Evolutionary conservation across 768 basidiomycete genomes (phyloP).

Genomic region (Mrakia frigida): DNA sequence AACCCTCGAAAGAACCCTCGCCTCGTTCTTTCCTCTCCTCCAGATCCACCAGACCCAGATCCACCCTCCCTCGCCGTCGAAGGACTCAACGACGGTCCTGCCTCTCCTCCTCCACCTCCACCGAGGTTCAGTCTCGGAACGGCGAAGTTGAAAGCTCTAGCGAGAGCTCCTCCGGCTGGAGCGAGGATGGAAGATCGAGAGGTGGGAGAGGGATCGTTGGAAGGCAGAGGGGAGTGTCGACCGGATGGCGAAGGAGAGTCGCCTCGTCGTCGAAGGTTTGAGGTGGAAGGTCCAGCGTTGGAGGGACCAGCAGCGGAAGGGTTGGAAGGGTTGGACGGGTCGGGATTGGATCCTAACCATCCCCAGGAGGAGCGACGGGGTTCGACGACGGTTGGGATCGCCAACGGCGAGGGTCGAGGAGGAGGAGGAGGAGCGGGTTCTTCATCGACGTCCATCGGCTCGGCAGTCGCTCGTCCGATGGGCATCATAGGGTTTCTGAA

Average conservation of each 20-base stretch:
- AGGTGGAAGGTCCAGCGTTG: too few species aligned
- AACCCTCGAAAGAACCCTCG: conserved; percentile 11
- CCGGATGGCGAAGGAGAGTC: neutral
- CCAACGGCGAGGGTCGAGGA: neutral
- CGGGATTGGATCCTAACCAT: neutral
- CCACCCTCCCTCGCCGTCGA: neutral
- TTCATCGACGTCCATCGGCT: conserved; percentile 26
- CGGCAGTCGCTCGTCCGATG: neutral
- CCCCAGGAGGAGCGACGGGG: neutral
- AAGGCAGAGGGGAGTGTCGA: neutral
- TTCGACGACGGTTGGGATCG: neutral
- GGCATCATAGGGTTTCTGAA: neutral
- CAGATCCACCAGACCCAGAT: neutral
- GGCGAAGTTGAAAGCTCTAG: conserved; percentile 21
- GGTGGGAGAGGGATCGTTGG: neutral
- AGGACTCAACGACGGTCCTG: neutral
- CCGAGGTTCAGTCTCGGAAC: conserved; percentile 16
- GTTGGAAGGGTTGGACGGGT: neutral
- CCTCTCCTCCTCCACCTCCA: neutral
- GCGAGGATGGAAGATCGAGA: neutral
- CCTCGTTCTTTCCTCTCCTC: neutral
- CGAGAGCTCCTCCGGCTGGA: conserved; percentile 1
- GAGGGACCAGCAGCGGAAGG: neutral
- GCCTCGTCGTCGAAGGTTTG: neutral
- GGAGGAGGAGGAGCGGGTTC: neutral